phyloP scores from a whole-genome alignment of 805 yeast species.

The Lipomyces sp. region DNA sequence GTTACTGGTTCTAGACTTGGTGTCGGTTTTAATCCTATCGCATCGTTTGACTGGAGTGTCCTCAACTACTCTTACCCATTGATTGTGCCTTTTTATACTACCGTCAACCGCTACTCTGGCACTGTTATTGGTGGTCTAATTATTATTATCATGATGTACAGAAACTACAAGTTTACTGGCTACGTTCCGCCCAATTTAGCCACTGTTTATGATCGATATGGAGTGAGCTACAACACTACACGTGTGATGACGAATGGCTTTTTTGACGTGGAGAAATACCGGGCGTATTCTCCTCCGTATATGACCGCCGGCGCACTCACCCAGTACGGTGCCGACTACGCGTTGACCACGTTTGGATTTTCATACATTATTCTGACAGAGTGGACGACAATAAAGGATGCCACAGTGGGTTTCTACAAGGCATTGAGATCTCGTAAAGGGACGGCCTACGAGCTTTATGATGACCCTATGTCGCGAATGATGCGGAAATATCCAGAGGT shows the following conservation, averaged over 20 bases:
- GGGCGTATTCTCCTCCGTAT: constrained; percentile 60
- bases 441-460: constrained; percentile 1
- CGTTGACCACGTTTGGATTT: constrained; percentile 52
- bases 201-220: constrained; percentile 36
- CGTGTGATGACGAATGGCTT: constrained; percentile 44
- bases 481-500: constrained; percentile 60
- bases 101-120: constrained; percentile 41
- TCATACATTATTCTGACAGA: constrained; percentile 49
- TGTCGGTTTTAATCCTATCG: constrained; percentile 61
- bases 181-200: constrained; percentile 48
- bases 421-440: constrained; percentile 4
- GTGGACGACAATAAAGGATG: constrained; percentile 21
- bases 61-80: constrained; percentile 42
- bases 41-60: constrained; percentile 61
- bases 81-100: constrained; percentile 43
- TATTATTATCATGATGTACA: constrained; percentile 51
- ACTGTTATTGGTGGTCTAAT: constrained; percentile 50
- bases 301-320: constrained; percentile 50
- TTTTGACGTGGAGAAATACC: constrained; percentile 49
- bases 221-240: constrained; percentile 45
- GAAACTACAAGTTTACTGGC: constrained; percentile 47
- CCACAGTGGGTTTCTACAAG: constrained; percentile 7
- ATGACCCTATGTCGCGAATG: constrained; percentile 45
- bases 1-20: constrained; percentile 65
- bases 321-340: constrained; percentile 51